Percentiles rank a stretch among this genome's conserved stretches.
Conservation (phyloP, 2,329 filamentous ascomycete genomes). For the Raffaelea ambrosiae region DNA sequence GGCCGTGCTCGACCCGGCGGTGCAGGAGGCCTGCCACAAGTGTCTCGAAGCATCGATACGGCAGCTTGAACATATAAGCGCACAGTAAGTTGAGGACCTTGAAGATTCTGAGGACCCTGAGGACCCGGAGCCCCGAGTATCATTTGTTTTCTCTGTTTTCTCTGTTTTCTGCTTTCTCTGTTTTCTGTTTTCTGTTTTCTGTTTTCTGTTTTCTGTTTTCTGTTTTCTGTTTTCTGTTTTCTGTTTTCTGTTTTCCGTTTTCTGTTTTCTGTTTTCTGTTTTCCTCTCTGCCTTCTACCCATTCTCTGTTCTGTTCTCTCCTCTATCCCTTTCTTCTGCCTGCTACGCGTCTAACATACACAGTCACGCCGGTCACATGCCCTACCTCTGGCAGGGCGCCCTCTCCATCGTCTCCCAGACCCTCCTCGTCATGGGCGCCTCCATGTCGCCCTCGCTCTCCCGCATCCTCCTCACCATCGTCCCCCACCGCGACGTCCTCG, state of each 20-base stretch:
- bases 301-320: not conserved
- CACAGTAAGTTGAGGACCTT: slow-evolving; percentile 50
- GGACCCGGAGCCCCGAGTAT: too few species aligned
- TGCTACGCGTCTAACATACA: too few species aligned
- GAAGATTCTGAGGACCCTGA: too few species aligned
- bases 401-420: slow-evolving; percentile 77
- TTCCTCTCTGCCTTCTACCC: too few species aligned
- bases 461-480: slow-evolving; percentile 53
- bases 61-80: slow-evolving; percentile 69
- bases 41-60: slow-evolving; percentile 73
- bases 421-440: slow-evolving; percentile 74
- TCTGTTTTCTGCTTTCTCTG: not conserved
- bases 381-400: slow-evolving; percentile 79
- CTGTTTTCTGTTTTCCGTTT: too few species aligned
- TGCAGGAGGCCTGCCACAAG: slow-evolving; percentile 71
- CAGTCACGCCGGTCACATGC: slow-evolving; percentile 73
- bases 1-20: slow-evolving; percentile 59
- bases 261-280: too few species aligned
- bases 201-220: too few species aligned
- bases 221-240: too few species aligned
- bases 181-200: slow-evolving; percentile 11
- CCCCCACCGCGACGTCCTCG: slow-evolving; percentile 52
- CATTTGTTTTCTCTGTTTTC: slow-evolving; percentile 1
- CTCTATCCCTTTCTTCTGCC: not conserved
- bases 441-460: slow-evolving; percentile 66